Conservation (phyloP, 768 basidiomycete species). For the Xerocomellus amylosporus region DNA sequence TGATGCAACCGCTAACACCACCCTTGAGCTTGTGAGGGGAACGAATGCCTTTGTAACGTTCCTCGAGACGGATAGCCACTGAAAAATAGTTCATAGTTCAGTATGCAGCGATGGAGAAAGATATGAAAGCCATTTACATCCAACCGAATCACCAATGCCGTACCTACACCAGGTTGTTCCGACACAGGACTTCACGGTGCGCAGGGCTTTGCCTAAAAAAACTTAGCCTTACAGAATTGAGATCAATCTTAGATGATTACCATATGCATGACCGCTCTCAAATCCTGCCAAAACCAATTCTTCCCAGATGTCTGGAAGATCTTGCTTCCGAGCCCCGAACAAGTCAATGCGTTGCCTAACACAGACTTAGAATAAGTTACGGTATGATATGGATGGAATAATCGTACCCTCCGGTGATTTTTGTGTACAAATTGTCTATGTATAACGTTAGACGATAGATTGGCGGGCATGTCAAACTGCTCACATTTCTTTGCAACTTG, state of each 20-base stretch:
- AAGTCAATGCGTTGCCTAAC: slow-evolving; percentile 61
- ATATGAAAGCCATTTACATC: slow-evolving; percentile 28
- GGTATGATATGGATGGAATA: background rate
- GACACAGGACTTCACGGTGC: slow-evolving; percentile 79
- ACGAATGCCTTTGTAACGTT: slow-evolving; percentile 67
- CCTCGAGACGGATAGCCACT: slow-evolving; percentile 68
- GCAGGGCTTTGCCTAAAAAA: slow-evolving; percentile 42
- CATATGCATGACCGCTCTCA: slow-evolving; percentile 76
- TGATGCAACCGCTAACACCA: slow-evolving; percentile 69
- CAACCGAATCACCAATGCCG: slow-evolving; percentile 73
- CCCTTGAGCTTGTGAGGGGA: slow-evolving; percentile 76
- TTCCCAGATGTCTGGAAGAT: slow-evolving; percentile 67
- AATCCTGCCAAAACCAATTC: slow-evolving; percentile 63
- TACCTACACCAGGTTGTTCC: slow-evolving; percentile 72
- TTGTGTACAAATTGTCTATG: slow-evolving; percentile 57
- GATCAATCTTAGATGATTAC: slow-evolving; percentile 33
- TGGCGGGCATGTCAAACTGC: background rate
- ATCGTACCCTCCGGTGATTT: slow-evolving; percentile 44
- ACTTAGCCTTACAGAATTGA: background rate
- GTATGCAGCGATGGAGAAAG: background rate
- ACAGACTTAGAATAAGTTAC: background rate
- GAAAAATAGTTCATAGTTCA: background rate
- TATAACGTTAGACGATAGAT: background rate
- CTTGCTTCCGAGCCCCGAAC: slow-evolving; percentile 68
- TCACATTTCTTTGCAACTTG: slow-evolving; percentile 63